These are phyloP conservation scores for Suillus alpinus DNA, from an alignment of 768 basidiomycete species.

Conservation along the genomic window DNA sequence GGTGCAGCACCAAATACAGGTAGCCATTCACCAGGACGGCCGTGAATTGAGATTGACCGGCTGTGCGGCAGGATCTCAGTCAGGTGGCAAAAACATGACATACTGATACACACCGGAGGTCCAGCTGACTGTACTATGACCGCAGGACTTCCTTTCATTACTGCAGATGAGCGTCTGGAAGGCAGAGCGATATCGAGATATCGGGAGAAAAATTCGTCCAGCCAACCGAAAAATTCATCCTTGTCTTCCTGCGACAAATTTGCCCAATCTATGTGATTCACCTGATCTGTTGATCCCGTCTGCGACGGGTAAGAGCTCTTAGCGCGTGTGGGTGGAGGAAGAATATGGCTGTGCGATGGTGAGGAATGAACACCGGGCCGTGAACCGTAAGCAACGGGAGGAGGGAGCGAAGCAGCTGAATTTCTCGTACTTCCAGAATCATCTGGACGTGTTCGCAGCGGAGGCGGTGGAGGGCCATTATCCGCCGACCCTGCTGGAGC, in stretches of 20 bases:
- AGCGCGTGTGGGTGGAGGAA: slow-evolving; percentile 26
- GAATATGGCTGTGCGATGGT: slow-evolving; percentile 15
- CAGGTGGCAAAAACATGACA: neutral
- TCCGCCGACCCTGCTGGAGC: slow-evolving; percentile 8
- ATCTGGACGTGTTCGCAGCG: slow-evolving; percentile 25
- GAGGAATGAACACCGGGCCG: slow-evolving; percentile 15
- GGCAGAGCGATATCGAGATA: slow-evolving; percentile 30
- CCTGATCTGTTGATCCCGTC: slow-evolving; percentile 1
- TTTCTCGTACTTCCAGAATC: slow-evolving; percentile 9
- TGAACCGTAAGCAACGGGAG: slow-evolving; percentile 16
- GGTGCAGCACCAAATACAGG: neutral
- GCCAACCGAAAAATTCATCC: slow-evolving; percentile 69
- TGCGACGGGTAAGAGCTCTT: slow-evolving; percentile 24
- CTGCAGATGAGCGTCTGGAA: slow-evolving; percentile 4
- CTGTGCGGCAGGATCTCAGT: neutral
- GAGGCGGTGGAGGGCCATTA: slow-evolving; percentile 30
- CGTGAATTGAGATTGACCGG: slow-evolving; percentile 1
- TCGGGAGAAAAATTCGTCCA: slow-evolving; percentile 76
- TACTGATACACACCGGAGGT: slow-evolving; percentile 18
- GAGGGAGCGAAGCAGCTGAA: slow-evolving; percentile 15
- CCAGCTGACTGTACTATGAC: neutral
- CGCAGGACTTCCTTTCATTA: neutral
- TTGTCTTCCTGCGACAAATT: slow-evolving; percentile 69
- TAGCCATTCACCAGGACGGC: neutral
- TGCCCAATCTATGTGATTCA: slow-evolving; percentile 57